Evolutionary conservation across 805 yeast genomes (phyloP).

Genomic region (Candida hungchunana): DNA sequence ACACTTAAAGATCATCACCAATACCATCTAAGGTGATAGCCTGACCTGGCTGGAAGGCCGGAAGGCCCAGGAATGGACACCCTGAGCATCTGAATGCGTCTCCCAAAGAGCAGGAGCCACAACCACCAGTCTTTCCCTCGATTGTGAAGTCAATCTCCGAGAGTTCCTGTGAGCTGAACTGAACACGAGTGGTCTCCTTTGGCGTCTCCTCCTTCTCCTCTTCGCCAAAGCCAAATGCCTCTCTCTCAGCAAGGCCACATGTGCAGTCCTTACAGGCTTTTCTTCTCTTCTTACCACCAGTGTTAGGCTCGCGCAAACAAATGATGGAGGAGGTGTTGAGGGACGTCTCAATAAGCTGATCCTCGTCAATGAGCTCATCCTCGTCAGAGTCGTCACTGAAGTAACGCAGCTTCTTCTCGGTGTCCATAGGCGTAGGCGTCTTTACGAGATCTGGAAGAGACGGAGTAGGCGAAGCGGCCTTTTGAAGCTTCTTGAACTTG

Average conservation of each 20-base stretch:
- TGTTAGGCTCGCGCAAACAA: conserved; percentile 50
- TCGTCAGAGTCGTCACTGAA: conserved; percentile 25
- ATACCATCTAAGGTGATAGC: conserved; percentile 69
- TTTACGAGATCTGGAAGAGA: conserved; percentile 20
- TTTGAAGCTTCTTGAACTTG: conserved; percentile 24
- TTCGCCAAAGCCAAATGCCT: conserved; percentile 53
- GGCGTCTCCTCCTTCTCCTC: conserved; percentile 38
- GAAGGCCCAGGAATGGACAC: conserved; percentile 94
- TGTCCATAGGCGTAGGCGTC: conserved; percentile 10
- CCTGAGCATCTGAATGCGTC: conserved; percentile 99
- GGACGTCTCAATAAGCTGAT: conserved; percentile 32
- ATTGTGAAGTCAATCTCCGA: conserved; percentile 93
- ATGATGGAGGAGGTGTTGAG: conserved; percentile 36
- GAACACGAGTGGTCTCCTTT: conserved; percentile 38
- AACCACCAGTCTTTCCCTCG: conserved; percentile 96
- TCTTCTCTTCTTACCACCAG: conserved; percentile 51
- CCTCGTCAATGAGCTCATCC: conserved; percentile 33
- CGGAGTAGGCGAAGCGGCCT: conserved; percentile 12
- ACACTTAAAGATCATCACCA: conserved; percentile 68
- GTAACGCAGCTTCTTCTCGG: conserved; percentile 21
- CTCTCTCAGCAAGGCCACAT: conserved; percentile 90
- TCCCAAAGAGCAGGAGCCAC: conserved; percentile 95
- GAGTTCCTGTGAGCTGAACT: conserved; percentile 62
- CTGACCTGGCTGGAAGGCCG: conserved; percentile 98
- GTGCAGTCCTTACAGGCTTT: conserved; percentile 98